phyloP scores from a whole-genome alignment of 2,329 filamentous ascomycete genomes.

The Coniochaeta sp. region DNA sequence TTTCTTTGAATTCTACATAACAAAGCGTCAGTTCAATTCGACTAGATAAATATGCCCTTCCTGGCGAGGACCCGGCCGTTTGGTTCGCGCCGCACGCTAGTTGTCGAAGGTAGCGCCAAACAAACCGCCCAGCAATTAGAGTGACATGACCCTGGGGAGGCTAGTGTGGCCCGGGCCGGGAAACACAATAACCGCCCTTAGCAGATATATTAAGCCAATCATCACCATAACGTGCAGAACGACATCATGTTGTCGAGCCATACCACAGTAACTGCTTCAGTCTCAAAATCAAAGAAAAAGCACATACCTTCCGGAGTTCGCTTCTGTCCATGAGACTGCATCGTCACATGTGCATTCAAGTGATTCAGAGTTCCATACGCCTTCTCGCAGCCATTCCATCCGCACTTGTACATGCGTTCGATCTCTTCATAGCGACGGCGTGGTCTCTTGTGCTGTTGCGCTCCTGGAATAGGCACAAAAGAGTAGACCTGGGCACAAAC shows the following conservation, averaged over 20 bases:
- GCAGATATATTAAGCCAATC: neutral
- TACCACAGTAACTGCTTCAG: neutral
- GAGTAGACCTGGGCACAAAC: constrained; percentile 72
- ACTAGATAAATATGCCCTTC: neutral
- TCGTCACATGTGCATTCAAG: constrained; percentile 94
- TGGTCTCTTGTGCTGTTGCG: constrained; percentile 94
- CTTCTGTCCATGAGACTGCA: constrained; percentile 95
- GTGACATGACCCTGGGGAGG: neutral
- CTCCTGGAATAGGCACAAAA: constrained; percentile 93
- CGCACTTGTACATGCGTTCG: constrained; percentile 99
- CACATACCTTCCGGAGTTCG: constrained; percentile 90
- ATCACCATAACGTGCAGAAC: neutral
- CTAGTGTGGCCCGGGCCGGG: neutral
- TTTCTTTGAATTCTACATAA: constrained; percentile 88
- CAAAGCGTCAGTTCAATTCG: neutral
- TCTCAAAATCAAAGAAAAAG: constrained; percentile 4
- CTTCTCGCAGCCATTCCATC: constrained; percentile 97
- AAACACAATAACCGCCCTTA: neutral
- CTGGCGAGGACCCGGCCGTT: neutral
- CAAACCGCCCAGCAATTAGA: neutral
- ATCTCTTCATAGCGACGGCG: constrained; percentile 95
- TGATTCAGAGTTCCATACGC: constrained; percentile 97
- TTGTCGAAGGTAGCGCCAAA: neutral
- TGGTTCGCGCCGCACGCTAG: neutral
- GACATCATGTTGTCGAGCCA: neutral